Conservation (phyloP, 2,329 filamentous ascomycete species). For the Fusarium newnesense region DNA sequence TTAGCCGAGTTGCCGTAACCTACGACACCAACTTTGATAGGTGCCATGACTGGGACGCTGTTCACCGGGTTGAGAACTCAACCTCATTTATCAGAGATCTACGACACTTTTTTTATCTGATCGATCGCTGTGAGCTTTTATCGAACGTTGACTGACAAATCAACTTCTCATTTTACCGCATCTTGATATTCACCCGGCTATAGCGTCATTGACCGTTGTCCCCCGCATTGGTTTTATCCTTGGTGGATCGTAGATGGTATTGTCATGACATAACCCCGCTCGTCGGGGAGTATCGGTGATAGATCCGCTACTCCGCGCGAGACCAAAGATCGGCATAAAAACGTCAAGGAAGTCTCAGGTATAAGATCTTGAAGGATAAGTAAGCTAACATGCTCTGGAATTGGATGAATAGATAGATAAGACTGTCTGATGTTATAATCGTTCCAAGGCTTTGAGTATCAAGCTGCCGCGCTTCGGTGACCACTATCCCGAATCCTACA, state of each 20-base stretch:
- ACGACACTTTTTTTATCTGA: background rate
- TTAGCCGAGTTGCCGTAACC: conserved; percentile 62
- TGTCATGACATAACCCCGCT: background rate
- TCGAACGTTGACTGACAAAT: conserved; percentile 2
- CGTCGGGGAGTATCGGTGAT: background rate
- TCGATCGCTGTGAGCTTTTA: too few relatives aligned
- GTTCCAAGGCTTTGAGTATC: too few relatives aligned
- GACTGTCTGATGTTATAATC: accelerated
- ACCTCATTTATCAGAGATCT: background rate
- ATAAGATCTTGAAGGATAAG: background rate
- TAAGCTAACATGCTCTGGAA: too few relatives aligned
- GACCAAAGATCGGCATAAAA: background rate
- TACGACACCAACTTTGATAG: conserved; percentile 59
- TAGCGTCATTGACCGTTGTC: background rate
- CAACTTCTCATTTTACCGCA: background rate
- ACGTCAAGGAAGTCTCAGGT: too few relatives aligned
- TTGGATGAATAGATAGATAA: accelerated
- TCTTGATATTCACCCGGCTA: background rate
- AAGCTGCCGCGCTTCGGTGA: background rate
- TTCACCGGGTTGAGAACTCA: background rate
- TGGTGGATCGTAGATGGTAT: background rate
- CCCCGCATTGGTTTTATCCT: conserved; percentile 15
- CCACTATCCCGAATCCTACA: background rate
- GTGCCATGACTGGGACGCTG: conserved; percentile 37
- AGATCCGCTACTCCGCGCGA: background rate